Evolutionary conservation across 139 green algal genomes (phyloP), one percentile per base, ranked within the genome.

Genomic region (Picochlorum costavermella): DNA sequence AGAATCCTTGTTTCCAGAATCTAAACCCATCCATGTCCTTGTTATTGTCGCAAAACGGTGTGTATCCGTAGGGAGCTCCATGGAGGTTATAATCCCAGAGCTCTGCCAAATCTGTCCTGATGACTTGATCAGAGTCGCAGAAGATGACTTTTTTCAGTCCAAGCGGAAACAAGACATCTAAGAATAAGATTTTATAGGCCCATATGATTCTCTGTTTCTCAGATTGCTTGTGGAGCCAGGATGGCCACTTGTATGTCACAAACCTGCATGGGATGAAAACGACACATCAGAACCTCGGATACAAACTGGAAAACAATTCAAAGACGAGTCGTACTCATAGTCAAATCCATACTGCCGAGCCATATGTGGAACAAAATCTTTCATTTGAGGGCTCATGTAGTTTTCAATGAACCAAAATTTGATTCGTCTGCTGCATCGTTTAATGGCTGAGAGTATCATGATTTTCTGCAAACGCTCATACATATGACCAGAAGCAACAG

Each of bases 341-440:
- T 98, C 87, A 73, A 99, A 98, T 43, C 81, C 82, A 68, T 88
- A 95, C 23, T 84, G 50, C 49, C 70, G 30, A 8, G 94, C 93
- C 84, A 99, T 93, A 46, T 82, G 69, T 3, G 94, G 93, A 13
- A 99, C 73, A 50, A 95, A 89, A 28, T 77, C 64, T 59, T 83
- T 83, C 75, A 87, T 86, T 65, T 66, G 37, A 3, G 94, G 94
- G 8, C 77, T 91, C 82, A 98, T 93, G 83, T 98, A 99, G 77
- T 99, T 99, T 62, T 96, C 96, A 72, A 99, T 98, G 71, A 99
- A 95, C 94, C 94, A 99, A 68, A 99, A 97, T 79, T 98, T 99
- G 59, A 98, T 75, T 55, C 64, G 64, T 6, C 72, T 57, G 65
- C 86, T 88, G 26, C 92, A 97, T 79, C 91, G 82, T 16, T 87